phyloP scores from a whole-genome alignment of 2,329 filamentous ascomycete genomes.

The Sordariomycetes sp. region DNA sequence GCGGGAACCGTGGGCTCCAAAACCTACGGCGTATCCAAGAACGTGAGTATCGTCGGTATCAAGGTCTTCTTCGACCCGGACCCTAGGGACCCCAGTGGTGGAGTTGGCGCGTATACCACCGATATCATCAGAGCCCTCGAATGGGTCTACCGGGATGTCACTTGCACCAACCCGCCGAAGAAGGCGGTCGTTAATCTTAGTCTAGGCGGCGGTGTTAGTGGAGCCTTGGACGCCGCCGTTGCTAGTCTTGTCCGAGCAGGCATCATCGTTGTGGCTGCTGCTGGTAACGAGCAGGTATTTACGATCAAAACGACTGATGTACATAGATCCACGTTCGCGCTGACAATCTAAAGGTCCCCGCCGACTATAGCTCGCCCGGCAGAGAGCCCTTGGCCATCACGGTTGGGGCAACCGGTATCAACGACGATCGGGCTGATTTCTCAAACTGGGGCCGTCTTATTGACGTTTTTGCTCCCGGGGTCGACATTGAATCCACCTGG shows the following conservation, averaged over 20 bases:
- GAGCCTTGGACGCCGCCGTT: conserved; percentile 40
- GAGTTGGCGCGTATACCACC: conserved; percentile 16
- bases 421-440: conserved; percentile 30
- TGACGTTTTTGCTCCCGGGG: conserved; percentile 43
- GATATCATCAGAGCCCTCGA: conserved; percentile 24
- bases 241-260: conserved; percentile 33
- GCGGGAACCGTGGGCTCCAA: conserved; percentile 34
- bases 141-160: conserved; percentile 35
- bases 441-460: conserved; percentile 40
- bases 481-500: conserved; percentile 37
- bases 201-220: conserved; percentile 35
- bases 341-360: conserved; percentile 26
- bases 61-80: conserved; percentile 31
- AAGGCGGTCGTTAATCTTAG: conserved; percentile 46
- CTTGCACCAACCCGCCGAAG: conserved; percentile 23
- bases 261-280: conserved; percentile 43
- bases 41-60: conserved; percentile 29
- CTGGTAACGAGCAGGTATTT: too few relatives aligned
- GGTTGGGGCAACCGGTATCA: conserved; percentile 37
- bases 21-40: conserved; percentile 37
- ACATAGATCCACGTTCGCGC: too few relatives aligned
- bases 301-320: too few relatives aligned
- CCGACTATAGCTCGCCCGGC: conserved; percentile 32
- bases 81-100: too few relatives aligned
- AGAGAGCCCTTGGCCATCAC: conserved; percentile 38